A percentile compares a stretch with the other conserved stretches of the same genome.
phyloP scores from a whole-genome alignment of 2,329 filamentous ascomycete genomes.

The Phyllosticta capitalensis region DNA sequence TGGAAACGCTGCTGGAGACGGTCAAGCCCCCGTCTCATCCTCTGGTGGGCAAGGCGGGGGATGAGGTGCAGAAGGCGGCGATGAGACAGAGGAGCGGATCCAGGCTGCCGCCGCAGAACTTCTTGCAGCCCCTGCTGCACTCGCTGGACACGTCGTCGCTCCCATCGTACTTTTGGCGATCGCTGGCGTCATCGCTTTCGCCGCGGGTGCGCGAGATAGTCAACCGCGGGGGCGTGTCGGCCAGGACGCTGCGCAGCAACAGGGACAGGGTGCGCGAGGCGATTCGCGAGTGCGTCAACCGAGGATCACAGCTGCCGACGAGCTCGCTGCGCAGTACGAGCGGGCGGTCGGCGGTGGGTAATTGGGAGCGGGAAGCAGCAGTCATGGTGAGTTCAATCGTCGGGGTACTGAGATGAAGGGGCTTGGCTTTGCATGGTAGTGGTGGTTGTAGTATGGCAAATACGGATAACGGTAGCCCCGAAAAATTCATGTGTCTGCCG shows the following conservation, averaged over 20 bases:
- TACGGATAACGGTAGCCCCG: not conserved
- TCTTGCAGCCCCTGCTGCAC: slow-evolving; percentile 63
- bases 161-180: slow-evolving; percentile 88
- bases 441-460: not conserved
- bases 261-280: slow-evolving; percentile 65
- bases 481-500: no score
- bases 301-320: slow-evolving; percentile 60
- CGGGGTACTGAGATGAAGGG: slow-evolving; percentile 31
- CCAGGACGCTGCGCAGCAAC: slow-evolving; percentile 69
- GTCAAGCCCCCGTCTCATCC: slow-evolving; percentile 62
- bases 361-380: slow-evolving; percentile 84
- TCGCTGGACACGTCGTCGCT: slow-evolving; percentile 82
- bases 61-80: not conserved
- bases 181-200: slow-evolving; percentile 68
- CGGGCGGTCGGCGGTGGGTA: slow-evolving; percentile 39
- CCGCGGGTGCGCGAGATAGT: slow-evolving; percentile 76
- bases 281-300: slow-evolving; percentile 72
- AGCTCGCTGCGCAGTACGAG: slow-evolving; percentile 35
- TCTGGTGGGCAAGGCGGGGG: slow-evolving; percentile 36
- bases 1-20: slow-evolving; percentile 66
- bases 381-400: slow-evolving; percentile 88
- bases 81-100: slow-evolving; percentile 25
- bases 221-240: slow-evolving; percentile 70
- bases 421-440: not conserved
- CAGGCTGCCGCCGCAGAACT: slow-evolving; percentile 35